These are phyloP conservation scores for Rhododendron henanense DNA, from an alignment of 148 eudicot genomes.

Conservation along the genomic window DNA sequence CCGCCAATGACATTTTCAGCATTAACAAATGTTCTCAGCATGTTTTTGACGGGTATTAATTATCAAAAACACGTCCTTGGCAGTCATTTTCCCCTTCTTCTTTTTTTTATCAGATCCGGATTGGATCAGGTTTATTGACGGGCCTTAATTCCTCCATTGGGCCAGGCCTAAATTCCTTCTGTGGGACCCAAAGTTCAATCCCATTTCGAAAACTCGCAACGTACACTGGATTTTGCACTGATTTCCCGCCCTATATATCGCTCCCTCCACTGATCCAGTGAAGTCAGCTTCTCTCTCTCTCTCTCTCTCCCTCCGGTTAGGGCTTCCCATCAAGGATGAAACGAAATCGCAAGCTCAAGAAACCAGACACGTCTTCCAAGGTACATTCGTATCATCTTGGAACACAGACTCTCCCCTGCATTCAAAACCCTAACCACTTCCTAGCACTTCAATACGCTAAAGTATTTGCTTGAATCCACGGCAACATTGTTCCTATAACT, in stretches of 20 bases:
- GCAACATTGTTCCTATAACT: background rate
- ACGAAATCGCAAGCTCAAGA: slow-evolving; percentile 33
- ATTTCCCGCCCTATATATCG: slow-evolving; percentile 6
- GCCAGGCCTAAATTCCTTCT: background rate
- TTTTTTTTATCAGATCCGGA: too few species aligned
- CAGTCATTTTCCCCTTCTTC: too few species aligned
- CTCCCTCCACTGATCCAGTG: background rate
- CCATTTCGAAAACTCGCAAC: background rate
- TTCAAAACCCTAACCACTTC: slow-evolving; percentile 1
- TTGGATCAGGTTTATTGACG: too few species aligned
- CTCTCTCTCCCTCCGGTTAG: background rate
- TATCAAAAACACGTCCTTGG: too few species aligned
- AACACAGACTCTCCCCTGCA: background rate
- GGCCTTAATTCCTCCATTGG: background rate
- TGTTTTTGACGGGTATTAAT: too few species aligned
- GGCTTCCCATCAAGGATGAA: slow-evolving; percentile 27
- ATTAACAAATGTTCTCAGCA: too few species aligned
- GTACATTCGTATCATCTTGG: slow-evolving; percentile 13
- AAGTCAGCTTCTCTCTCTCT: background rate
- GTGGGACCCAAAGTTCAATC: background rate
- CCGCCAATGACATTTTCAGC: too few species aligned
- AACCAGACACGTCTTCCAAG: slow-evolving; percentile 25
- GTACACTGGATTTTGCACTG: background rate
- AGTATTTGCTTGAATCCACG: background rate
- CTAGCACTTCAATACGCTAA: background rate